Evolutionary conservation across 129 eudicot species (phyloP).

Genomic region (Helianthus annuus): HanXRQr2.0-SUNRISE NC_035445.2:90672749-90673248

Average conservation of each 20-base stretch:
- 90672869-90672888: background rate
- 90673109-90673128: constrained; percentile 90
- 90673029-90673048: background rate
- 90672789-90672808: too few relatives aligned
- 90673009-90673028: constrained; percentile 11
- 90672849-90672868: too few relatives aligned
- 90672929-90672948: background rate
- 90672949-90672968: too few relatives aligned
- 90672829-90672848: too few relatives aligned
- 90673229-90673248: background rate
- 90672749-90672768: too few relatives aligned
- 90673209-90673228: too few relatives aligned
- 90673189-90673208: too few relatives aligned
- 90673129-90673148: constrained; percentile 90
- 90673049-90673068: constrained; percentile 47
- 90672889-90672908: background rate
- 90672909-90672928: background rate
- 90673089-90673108: constrained; percentile 96
- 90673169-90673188: constrained; percentile 24
- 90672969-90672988: too few relatives aligned
- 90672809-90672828: too few relatives aligned
- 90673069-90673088: constrained; percentile 81
- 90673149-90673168: constrained; percentile 97
- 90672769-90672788: too few relatives aligned
- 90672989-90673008: background rate